A percentile compares a stretch with the other conserved stretches of the same genome.
phyloP scores from a whole-genome alignment of 2,329 filamentous ascomycete species.

The Talaromyces verruculosus region DNA sequence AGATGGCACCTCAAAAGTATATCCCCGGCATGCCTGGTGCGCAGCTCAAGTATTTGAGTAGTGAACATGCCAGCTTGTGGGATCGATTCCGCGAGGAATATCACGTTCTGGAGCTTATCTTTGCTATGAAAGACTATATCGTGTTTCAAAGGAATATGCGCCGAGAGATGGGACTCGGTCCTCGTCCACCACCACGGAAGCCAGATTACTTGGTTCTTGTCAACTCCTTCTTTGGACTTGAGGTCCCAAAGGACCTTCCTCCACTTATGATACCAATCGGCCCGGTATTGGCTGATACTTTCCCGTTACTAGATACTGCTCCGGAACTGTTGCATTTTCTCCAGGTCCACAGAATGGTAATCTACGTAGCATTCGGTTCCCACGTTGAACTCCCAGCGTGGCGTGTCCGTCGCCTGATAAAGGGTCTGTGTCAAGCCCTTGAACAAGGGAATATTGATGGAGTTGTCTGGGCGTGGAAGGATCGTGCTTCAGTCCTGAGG shows the following conservation, averaged over 20 bases:
- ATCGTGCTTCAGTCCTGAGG: not conserved
- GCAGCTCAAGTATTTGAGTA: not conserved
- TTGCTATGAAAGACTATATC: not conserved
- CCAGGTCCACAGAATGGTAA: not conserved
- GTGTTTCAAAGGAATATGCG: not conserved
- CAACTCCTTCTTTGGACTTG: not conserved
- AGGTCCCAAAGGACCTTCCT: not conserved
- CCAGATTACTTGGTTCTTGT: not conserved
- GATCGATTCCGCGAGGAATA: not conserved
- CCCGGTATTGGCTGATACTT: not conserved
- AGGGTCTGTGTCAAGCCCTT: not conserved
- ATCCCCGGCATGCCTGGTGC: not conserved
- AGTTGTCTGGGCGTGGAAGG: not conserved
- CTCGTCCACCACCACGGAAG: not conserved
- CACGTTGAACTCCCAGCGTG: not conserved
- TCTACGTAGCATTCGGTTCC: not conserved
- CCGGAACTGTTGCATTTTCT: not conserved
- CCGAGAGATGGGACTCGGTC: not conserved
- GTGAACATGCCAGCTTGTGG: not conserved
- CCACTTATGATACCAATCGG: not conserved
- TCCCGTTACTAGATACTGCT: not conserved
- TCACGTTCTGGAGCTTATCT: not conserved
- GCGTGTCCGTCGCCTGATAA: not conserved
- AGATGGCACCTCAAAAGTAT: not conserved
- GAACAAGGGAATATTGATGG: not conserved